Conservation (phyloP, 164 flowering plant genomes). For the Chimonanthus praecox region DNA sequence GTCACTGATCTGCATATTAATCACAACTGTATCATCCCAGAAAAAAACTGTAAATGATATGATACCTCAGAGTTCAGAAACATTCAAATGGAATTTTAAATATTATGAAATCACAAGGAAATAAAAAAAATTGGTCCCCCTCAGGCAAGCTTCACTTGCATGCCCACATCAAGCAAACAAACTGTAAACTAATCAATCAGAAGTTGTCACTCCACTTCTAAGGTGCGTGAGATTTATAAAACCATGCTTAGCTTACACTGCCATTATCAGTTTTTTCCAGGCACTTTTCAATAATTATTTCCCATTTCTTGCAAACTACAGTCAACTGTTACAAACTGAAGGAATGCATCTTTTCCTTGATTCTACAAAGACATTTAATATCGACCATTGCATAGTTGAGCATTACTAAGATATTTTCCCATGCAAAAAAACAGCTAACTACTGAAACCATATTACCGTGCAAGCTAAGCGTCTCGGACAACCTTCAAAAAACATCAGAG, state of each 20-base stretch:
- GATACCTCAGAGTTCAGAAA: too few species aligned
- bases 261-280: neutral
- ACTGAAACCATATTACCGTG: conserved; percentile 59
- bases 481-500: conserved; percentile 94
- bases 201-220: too few species aligned
- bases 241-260: neutral
- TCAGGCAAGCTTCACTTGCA: too few species aligned
- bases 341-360: neutral
- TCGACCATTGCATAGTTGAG: neutral
- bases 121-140: too few species aligned
- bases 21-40: too few species aligned
- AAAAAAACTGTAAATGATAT: too few species aligned
- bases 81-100: too few species aligned
- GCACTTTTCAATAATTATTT: neutral
- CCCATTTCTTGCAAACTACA: neutral
- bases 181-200: too few species aligned
- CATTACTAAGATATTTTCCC: neutral
- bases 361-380: too few species aligned
- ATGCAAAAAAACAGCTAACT: neutral
- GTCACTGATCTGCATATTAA: too few species aligned
- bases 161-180: too few species aligned
- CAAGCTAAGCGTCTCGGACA: conserved; percentile 96
- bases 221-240: neutral
- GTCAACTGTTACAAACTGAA: neutral
- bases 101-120: too few species aligned